Conservation (phyloP, 805 yeast species). For the Helenozyma baotianmanensis region DNA sequence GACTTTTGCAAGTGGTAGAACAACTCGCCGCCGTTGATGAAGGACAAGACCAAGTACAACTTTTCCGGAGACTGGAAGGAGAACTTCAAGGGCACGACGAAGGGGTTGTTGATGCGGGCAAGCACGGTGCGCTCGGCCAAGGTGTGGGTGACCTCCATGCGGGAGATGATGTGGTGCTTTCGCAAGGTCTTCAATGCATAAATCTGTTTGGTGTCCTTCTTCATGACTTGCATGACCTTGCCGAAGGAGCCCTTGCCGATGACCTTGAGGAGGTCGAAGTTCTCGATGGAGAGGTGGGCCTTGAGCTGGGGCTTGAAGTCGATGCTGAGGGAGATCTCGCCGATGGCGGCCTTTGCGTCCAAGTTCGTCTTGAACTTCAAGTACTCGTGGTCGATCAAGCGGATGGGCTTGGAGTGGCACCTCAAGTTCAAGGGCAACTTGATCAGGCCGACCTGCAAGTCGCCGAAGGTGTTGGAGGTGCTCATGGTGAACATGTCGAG, state of each 20-base stretch:
- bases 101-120: conserved; percentile 90
- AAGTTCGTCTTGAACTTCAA: conserved; percentile 40
- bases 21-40: conserved; percentile 95
- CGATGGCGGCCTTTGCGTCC: conserved; percentile 34
- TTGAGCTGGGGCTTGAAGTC: conserved; percentile 62
- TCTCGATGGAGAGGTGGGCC: conserved; percentile 77
- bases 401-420: conserved; percentile 43
- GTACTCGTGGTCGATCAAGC: conserved; percentile 62
- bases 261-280: conserved; percentile 88
- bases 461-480: conserved; percentile 45
- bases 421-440: conserved; percentile 56
- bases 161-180: conserved; percentile 89
- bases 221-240: conserved; percentile 97
- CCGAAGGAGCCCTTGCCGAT: conserved; percentile 98
- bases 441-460: conserved; percentile 71
- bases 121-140: conserved; percentile 93
- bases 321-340: conserved; percentile 56
- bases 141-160: conserved; percentile 94
- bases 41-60: conserved; percentile 81
- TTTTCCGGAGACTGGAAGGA: conserved; percentile 97
- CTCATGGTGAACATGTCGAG: conserved; percentile 31
- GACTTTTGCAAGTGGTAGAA: conserved; percentile 91
- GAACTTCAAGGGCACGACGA: conserved; percentile 93
- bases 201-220: conserved; percentile 89
- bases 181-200: conserved; percentile 93